These are phyloP conservation scores for Exophiala bonariae DNA, from an alignment of 2,329 filamentous ascomycete species.

Conservation along the genomic window DNA sequence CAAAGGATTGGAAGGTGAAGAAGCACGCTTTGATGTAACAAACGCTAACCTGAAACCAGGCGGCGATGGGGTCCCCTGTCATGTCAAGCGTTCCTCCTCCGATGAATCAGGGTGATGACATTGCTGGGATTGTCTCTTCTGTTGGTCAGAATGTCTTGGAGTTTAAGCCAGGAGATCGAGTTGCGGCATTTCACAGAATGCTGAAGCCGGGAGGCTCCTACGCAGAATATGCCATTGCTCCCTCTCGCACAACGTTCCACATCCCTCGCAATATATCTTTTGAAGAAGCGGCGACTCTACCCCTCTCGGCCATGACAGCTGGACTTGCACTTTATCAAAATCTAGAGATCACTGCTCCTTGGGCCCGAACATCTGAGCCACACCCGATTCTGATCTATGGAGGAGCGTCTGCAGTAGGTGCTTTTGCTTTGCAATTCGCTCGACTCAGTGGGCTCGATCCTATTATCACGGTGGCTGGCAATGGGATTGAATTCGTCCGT, in stretches of 20 bases:
- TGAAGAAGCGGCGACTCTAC: constrained; percentile 41
- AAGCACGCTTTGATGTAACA: not conserved
- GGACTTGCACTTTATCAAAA: constrained; percentile 12
- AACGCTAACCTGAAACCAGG: constrained; percentile 42
- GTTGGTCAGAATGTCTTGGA: constrained; percentile 54
- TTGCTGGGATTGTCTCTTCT: constrained; percentile 51
- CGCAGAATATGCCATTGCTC: constrained; percentile 58
- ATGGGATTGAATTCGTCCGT: constrained; percentile 49
- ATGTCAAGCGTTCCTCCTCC: too few species aligned
- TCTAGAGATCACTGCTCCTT: constrained; percentile 18
- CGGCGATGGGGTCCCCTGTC: too few species aligned
- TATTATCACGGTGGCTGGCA: constrained; percentile 60
- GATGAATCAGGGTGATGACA: constrained; percentile 56
- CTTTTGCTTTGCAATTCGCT: constrained; percentile 60
- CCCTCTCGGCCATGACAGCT: constrained; percentile 19
- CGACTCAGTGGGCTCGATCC: constrained; percentile 58
- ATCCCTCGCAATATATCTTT: constrained; percentile 52
- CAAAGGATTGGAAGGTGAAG: constrained; percentile 50
- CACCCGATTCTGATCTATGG: constrained; percentile 52
- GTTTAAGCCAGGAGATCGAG: constrained; percentile 57
- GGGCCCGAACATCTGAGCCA: not conserved
- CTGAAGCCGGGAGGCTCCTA: constrained; percentile 49
- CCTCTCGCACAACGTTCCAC: constrained; percentile 56
- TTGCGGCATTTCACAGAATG: constrained; percentile 53
- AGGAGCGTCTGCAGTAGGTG: constrained; percentile 57